Conservation (phyloP, 306 rosid species). For the Rosa persica region DNA sequence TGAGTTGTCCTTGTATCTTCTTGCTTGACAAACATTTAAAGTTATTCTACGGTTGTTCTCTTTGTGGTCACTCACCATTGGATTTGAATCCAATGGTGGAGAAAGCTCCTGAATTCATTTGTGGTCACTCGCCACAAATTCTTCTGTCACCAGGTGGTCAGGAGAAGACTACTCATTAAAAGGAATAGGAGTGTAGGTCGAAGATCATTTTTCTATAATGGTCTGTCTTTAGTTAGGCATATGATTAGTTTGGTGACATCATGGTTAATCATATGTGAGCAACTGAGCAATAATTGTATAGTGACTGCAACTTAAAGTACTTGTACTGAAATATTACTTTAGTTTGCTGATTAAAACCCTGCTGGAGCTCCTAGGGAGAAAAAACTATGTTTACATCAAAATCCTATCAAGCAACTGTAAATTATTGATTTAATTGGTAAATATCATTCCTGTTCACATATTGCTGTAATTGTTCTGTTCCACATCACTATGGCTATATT, state of each 20-base stretch:
- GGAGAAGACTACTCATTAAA: background rate
- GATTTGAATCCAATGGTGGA: background rate
- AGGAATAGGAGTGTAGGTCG: background rate
- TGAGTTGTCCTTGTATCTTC: background rate
- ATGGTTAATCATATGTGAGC: background rate
- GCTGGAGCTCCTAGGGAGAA: background rate
- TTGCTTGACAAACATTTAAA: background rate
- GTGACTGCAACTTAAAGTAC: background rate
- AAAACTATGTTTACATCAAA: background rate
- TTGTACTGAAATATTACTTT: background rate
- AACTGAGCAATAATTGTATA: background rate
- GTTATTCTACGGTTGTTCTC: background rate
- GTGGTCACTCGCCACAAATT: background rate
- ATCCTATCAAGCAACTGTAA: background rate
- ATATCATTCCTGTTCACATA: background rate
- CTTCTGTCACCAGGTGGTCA: background rate
- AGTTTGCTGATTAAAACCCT: background rate
- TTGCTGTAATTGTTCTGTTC: background rate
- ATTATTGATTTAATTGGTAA: background rate
- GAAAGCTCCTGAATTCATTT: background rate
- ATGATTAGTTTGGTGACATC: background rate
- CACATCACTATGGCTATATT: background rate
- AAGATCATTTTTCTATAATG: background rate
- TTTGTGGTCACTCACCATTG: background rate
- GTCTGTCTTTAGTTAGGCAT: background rate